Evolutionary conservation across 805 yeast species (phyloP), one percentile per base, ranked within the genome.

Genomic region (Pichia heedii): DNA sequence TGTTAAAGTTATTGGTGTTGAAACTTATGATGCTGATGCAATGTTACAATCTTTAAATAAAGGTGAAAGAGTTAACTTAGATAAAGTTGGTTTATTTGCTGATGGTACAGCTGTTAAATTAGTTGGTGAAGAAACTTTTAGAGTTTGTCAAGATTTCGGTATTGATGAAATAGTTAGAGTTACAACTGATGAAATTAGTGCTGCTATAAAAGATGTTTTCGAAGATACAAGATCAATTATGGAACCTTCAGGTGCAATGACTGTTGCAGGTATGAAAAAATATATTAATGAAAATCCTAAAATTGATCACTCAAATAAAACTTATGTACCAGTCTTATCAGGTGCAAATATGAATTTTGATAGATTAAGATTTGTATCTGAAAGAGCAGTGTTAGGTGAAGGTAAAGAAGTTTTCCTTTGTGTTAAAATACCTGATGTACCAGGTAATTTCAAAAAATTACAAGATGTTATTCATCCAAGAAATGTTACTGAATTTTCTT

Each of bases 321-420:
- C 86, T 1, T 88, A 86, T 55, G 82, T 85, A 33, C 90, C 97
- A 7, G 73, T 93, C 20, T 70, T 93, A 44, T 83, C 95, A 19
- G 99, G 99, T 46, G 99, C 99, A 30, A 93, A 93, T 65, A 89
- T 93, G 95, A 90, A 94, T 68, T 93, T 93, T 60, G 98, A 90
- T 64, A 76, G 99, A 55, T 71, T 93, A 55, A 75, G 99, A 61
- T 93, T 93, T 63, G 97, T 93, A 19, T 78, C 95, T 46, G 99
- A 93, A 65, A 81, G 99, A 65, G 97, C 98, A 13, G 94, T 86
- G 41, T 73, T 93, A n/a, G 99, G 98, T 66, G 97, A 90, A 62
- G 98, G 97, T 44, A 85, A 82, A 54, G 99, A 93, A 68, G 95
- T 87, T 7, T 90, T 94, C 56, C 71, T 93, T 71, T 77, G 84